These are phyloP conservation scores for Trypanosomatidae sp. DNA, from an alignment of 208 protist species.

Conservation along the genomic window DNA sequence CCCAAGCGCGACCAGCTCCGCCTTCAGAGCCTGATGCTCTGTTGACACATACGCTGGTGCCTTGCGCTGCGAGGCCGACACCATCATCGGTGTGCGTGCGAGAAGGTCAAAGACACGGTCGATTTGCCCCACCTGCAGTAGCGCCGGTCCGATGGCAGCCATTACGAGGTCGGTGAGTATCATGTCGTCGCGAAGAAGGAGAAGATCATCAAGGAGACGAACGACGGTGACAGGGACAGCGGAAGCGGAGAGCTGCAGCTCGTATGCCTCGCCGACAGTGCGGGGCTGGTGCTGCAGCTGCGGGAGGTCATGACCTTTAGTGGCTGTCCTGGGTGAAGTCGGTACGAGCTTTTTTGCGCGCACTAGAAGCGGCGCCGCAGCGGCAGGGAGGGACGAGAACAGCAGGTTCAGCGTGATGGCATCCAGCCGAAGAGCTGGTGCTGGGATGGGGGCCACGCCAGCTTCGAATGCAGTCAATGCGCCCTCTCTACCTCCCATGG, in stretches of 20 bases:
- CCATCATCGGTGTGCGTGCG: slow-evolving; percentile 42
- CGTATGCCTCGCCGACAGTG: background rate
- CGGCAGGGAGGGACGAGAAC: slow-evolving; percentile 50
- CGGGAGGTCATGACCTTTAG: background rate
- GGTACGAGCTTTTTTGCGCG: background rate
- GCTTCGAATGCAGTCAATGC: too few species aligned
- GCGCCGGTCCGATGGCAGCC: slow-evolving; percentile 47
- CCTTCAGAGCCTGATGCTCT: slow-evolving; percentile 10
- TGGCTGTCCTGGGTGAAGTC: background rate
- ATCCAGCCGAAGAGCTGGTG: slow-evolving; percentile 28
- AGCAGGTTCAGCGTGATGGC: slow-evolving; percentile 53
- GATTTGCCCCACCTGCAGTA: slow-evolving; percentile 62
- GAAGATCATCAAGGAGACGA: slow-evolving; percentile 53
- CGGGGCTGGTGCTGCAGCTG: background rate
- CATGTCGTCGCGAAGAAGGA: slow-evolving; percentile 72
- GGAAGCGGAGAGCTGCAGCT: slow-evolving; percentile 21
- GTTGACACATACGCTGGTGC: slow-evolving; percentile 13
- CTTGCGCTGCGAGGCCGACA: slow-evolving; percentile 25
- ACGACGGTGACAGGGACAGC: slow-evolving; percentile 41
- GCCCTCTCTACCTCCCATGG: background rate
- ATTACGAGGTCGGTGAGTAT: slow-evolving; percentile 65
- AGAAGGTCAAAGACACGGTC: slow-evolving; percentile 65
- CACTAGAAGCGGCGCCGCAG: background rate
- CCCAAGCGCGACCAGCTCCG: slow-evolving; percentile 27
- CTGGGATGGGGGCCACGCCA: background rate